Evolutionary conservation across 495 filamentous ascomycete species (phyloP).

Genomic region (Viridothelium virens): DNA sequence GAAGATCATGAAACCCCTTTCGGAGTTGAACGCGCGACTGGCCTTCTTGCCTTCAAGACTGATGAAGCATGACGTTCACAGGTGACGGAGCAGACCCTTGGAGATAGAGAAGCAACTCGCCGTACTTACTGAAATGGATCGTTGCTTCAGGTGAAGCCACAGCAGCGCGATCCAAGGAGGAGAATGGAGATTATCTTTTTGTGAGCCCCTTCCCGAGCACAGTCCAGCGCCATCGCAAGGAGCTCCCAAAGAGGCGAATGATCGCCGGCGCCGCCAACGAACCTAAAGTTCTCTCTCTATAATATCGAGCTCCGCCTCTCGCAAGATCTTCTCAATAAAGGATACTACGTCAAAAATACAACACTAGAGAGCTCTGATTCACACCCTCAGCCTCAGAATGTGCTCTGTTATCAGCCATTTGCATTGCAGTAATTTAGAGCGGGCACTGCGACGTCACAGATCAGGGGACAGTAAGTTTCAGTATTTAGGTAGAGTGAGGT

Average conservation of each 20-base stretch:
- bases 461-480: background rate
- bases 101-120: too few species aligned
- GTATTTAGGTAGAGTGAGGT: conserved; percentile 5
- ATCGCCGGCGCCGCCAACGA: background rate
- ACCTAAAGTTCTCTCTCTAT: background rate
- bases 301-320: background rate
- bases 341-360: background rate
- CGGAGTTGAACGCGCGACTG: too few species aligned
- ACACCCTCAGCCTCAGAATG: background rate
- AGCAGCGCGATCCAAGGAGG: too few species aligned
- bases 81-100: too few species aligned
- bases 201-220: too few species aligned
- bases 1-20: too few species aligned
- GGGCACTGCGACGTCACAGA: background rate
- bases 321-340: background rate
- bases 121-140: too few species aligned
- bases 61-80: too few species aligned
- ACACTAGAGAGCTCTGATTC: background rate
- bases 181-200: too few species aligned
- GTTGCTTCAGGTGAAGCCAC: too few species aligned
- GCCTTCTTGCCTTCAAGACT: too few species aligned
- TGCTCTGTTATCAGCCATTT: background rate
- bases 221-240: background rate
- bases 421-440: background rate
- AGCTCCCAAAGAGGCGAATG: background rate